Evolutionary conservation across 495 filamentous ascomycete species (phyloP).

Genomic region (Evansstolkia leycettana): DNA sequence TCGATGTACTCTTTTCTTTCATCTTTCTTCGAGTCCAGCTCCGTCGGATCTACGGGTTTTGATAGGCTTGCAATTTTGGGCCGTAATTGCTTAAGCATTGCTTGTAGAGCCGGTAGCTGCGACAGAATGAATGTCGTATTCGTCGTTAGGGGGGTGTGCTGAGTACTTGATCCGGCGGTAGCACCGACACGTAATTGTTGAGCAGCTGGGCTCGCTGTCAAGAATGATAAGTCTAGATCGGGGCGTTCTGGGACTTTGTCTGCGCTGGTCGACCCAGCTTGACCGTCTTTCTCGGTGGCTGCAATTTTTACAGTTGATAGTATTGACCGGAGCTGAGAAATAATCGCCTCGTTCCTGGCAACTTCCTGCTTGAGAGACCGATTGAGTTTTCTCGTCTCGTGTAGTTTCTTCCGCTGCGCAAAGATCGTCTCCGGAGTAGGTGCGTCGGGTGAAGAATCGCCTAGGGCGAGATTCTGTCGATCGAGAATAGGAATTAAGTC

Average conservation of each 20-base stretch:
- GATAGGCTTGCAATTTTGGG: constrained; percentile 45
- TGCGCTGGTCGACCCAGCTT: constrained; percentile 4
- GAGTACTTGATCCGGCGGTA: constrained; percentile 20
- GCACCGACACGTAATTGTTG: constrained; percentile 32
- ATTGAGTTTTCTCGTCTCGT: constrained; percentile 72
- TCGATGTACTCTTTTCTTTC: constrained; percentile 68
- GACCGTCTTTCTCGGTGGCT: constrained; percentile 17
- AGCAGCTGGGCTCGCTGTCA: constrained; percentile 36
- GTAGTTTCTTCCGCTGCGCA: constrained; percentile 59
- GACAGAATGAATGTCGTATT: constrained; percentile 68
- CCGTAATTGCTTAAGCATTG: constrained; percentile 49
- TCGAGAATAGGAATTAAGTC: constrained; percentile 1
- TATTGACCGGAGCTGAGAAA: constrained; percentile 51
- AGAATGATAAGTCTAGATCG: constrained; percentile 37
- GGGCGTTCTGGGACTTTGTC: constrained; percentile 5
- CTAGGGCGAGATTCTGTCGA: constrained; percentile 23
- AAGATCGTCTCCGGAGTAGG: constrained; percentile 56
- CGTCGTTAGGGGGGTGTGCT: constrained; percentile 47
- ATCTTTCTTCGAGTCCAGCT: constrained; percentile 30
- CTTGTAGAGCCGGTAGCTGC: constrained; percentile 67
- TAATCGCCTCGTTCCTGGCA: constrained; percentile 60
- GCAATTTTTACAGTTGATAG: constrained; percentile 20
- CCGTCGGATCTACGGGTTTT: constrained; percentile 15
- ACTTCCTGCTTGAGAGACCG: constrained; percentile 59
- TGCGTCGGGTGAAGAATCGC: constrained; percentile 16